phyloP scores from a whole-genome alignment of 371 early-diverging fungal genomes.

The Mucor irregularis region DNA sequence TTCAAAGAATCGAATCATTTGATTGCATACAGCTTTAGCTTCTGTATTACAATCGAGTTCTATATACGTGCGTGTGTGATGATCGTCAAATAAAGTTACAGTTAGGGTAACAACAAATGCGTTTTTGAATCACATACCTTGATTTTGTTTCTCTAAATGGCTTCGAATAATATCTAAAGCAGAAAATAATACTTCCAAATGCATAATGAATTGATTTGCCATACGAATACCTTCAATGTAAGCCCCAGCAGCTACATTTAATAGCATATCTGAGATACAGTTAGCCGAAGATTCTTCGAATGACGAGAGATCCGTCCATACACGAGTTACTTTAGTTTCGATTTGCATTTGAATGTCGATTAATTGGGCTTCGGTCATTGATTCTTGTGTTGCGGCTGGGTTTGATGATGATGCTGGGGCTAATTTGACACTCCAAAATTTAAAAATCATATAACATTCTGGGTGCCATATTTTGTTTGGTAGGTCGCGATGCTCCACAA shows the following conservation, averaged over 20 bases:
- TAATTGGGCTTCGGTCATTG: constrained; percentile 27
- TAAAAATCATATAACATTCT: constrained; percentile 95
- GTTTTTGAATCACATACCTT: constrained; percentile 7
- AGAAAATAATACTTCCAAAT: constrained; percentile 87
- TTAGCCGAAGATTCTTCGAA: constrained; percentile 97
- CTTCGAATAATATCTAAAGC: constrained; percentile 74
- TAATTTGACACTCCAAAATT: constrained; percentile 80
- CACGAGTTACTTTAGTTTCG: constrained; percentile 81
- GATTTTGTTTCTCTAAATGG: constrained; percentile 23
- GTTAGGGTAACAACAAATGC: neutral
- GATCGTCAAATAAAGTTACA: no score
- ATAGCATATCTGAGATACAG: constrained; percentile 94
- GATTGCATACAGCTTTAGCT: constrained; percentile 49
- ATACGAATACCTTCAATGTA: constrained; percentile 84
- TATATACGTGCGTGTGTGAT: no score
- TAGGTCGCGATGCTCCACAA: constrained; percentile 80
- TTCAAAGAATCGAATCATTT: constrained; percentile 33
- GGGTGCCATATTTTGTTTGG: constrained; percentile 93
- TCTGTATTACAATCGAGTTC: constrained; percentile 64
- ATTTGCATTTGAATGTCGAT: constrained; percentile 44
- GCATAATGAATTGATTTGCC: constrained; percentile 87
- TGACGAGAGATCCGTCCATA: constrained; percentile 88
- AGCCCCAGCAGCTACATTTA: constrained; percentile 85
- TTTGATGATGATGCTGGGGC: constrained; percentile 14
- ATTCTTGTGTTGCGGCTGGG: neutral